Percentiles rank a stretch among this genome's conserved stretches.
Evolutionary conservation across 345 rosid genomes (phyloP).

Genomic region (Eucalyptus shirleyi): DNA sequence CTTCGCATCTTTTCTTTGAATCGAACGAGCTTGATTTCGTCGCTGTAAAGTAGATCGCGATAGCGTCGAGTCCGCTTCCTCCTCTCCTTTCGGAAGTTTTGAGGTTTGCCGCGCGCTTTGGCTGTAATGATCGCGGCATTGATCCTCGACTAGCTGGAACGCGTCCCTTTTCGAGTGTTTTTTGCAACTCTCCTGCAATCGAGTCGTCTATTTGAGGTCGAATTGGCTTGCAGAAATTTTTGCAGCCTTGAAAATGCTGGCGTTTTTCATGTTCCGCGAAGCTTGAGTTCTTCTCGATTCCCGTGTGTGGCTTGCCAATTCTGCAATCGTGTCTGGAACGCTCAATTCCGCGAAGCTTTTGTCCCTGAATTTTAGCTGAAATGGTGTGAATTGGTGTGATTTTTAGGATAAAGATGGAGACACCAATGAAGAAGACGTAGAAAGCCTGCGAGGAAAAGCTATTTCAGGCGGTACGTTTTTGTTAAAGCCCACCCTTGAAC

Average conservation of each 20-base stretch:
- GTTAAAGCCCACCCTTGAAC: not conserved
- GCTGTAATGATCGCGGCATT: not conserved
- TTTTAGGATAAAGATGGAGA: conserved; percentile 29
- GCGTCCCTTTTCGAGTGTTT: not conserved
- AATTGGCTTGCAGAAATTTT: not conserved
- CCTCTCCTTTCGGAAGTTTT: not conserved
- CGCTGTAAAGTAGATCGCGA: not conserved
- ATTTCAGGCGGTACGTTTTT: conserved; percentile 5
- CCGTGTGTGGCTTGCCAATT: not conserved
- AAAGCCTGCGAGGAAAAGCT: conserved; percentile 19
- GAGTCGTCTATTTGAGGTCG: not conserved
- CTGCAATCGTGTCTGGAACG: not conserved
- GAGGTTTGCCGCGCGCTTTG: not conserved
- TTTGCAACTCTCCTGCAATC: not conserved
- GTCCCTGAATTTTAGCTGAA: not conserved
- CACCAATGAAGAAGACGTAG: conserved; percentile 16
- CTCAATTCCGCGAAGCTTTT: not conserved
- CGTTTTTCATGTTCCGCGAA: not conserved
- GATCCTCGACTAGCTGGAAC: not conserved
- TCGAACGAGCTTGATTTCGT: not conserved
- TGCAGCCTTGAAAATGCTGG: not conserved
- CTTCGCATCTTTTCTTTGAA: not conserved
- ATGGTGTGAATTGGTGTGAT: not conserved
- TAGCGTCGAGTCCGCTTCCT: not conserved
- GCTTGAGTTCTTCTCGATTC: not conserved